Evolutionary conservation across 352 stramenopile species (phyloP), one percentile per base, ranked within the genome.

Genomic region (Peronospora farinosa): DNA sequence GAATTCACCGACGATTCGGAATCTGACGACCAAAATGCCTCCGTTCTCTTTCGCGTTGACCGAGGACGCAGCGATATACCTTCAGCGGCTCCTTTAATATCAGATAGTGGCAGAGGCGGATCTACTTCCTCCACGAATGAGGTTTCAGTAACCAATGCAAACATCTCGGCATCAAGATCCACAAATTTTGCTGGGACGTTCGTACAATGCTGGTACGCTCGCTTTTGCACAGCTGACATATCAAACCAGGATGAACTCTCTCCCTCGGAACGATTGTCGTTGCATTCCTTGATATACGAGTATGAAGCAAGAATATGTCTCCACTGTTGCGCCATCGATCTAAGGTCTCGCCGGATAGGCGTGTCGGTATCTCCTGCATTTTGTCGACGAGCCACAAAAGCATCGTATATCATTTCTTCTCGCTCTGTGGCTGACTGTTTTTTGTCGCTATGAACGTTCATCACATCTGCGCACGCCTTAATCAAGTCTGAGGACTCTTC

Each of bases 121-220:
- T 45, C 21, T 15, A 41, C 32, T 9, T 46, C 58, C 7, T 47
- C 63, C 16, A 66, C 19, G 27, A 74, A 74, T 2, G 65, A 74
- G 2, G 65, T 74, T 44, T 69, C 46, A 12, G 57, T 70, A 13
- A 74, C 53, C 12, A 74, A 33, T 3, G 39, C 61, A 44, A 69
- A 74, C 50, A 71, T 72, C 2, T 71, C 54, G 10, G 58, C 47
- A 36, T 71, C 47, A 5, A 74, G 47, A 51, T 74, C 65, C 21
- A 71, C 65, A 52, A 74, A 74, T 43, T 68, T 69, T n/a, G 54
- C 21, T 5, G 65, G 65, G 8, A 67, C 57, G 21, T 69, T 68
- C 15, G 61, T 69, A 36, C 65, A 74, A 11, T 70, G 61, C 27
- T 72, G 58, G 8, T 74, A 74, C 12, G 65, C 65, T 40, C 65